Evolutionary conservation across 1,284 basidiomycete genomes (phyloP), one percentile per base, ranked within the genome.

Genomic region (Cryptococcus wingfieldii): DNA sequence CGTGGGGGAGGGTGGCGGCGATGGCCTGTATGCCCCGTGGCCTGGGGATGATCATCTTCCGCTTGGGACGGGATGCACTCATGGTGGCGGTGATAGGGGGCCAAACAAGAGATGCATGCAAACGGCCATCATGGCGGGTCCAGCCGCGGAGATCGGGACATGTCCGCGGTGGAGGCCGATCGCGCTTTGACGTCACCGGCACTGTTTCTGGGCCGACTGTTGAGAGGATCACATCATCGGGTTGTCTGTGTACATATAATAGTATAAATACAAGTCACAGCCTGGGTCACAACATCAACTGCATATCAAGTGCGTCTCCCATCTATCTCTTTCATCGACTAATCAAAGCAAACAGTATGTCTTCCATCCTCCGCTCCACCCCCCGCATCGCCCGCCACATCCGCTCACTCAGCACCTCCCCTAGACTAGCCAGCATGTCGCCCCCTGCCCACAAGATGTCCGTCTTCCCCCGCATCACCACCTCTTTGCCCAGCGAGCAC

Each of bases 391-490:
- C 27, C 18, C 50, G 18, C 18, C 13, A 16, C 31, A 27, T 44
- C 44, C 49, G 44, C 50, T 51, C 39, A 45, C 19, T 42, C 19
- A 44, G 13, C 42, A 34, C 38, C 27, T 37, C 51, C 12, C 37
- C 47, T 8, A 51, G 27, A 31, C 34, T 45, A 39, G 6, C 48
- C 52, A 62, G 50, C 5, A 70, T 65, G 63, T 51, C 64, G 13
- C 67, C 63, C 18, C 70, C 69, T 10, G 56, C 52, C 14, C 58
- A 72, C 41, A 70, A 70, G 61, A 73, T 75, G 72, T 62, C 55
- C 38, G 59, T 69, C 54, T 69, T 75, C 53, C 61, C 68, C 13
- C 56, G 66, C 38, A 71, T 73, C 62, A 73, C 68, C 49, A 57
- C 68, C 14, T 63, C 67, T 23, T 55, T 74, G 12, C 75, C 75